A percentile compares a stretch with the other conserved stretches of the same genome.
phyloP scores from a whole-genome alignment of 176 grass and related monocot species.

The Oryza officinalis region DNA sequence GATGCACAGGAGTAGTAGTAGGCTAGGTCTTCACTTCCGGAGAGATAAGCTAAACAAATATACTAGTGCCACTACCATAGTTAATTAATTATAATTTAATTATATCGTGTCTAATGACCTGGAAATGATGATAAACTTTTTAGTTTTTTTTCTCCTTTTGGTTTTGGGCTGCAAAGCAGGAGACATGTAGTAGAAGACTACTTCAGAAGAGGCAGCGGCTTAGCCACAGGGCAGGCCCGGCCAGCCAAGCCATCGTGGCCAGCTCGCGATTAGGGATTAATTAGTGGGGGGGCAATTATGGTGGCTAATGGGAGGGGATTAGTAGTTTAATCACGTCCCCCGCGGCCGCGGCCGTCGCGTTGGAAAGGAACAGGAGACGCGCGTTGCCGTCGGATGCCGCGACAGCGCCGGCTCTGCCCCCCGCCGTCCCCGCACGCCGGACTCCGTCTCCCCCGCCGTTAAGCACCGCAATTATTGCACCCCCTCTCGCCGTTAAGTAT shows the following conservation, averaged over 20 bases:
- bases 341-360: not conserved
- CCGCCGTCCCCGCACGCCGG: not conserved
- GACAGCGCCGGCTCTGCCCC: constrained; percentile 15
- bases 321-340: not conserved
- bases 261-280: not conserved
- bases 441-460: not conserved
- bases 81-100: not conserved
- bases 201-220: no score
- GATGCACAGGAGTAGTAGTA: not conserved
- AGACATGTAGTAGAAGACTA: not conserved
- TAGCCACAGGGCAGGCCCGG: not conserved
- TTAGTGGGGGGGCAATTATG: not conserved
- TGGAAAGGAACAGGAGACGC: constrained; percentile 10
- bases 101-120: constrained; percentile 15
- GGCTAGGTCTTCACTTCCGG: constrained; percentile 34
- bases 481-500: not conserved
- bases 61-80: not conserved
- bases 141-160: not conserved
- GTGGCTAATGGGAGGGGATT: constrained; percentile 8
- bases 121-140: constrained; percentile 12
- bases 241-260: not conserved
- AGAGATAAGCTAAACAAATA: constrained; percentile 40
- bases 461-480: constrained; percentile 30
- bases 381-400: constrained; percentile 51
- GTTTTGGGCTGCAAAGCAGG: constrained; percentile 14